These are phyloP conservation scores for Cladochytrium replicatum DNA, from an alignment of 192 early-diverging fungal species.

Conservation along the genomic window DNA sequence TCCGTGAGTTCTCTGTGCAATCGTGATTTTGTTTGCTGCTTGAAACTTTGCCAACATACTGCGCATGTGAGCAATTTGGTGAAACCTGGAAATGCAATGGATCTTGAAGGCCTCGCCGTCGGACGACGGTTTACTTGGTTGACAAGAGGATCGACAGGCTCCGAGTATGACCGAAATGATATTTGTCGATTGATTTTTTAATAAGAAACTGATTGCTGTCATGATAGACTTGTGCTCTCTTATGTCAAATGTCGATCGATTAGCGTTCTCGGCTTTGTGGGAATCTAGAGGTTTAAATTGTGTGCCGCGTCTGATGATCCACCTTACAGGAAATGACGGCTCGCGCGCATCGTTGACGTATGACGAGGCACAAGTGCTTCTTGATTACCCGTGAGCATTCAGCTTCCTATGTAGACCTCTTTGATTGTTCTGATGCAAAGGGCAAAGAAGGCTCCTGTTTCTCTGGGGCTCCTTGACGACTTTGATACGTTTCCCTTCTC, in stretches of 20 bases:
- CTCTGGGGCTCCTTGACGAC: conserved; percentile 95
- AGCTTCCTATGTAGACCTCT: conserved; percentile 13
- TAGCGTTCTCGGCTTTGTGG: conserved; percentile 94
- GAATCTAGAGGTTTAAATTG: too few species aligned
- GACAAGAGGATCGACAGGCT: conserved; percentile 95
- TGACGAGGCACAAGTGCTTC: conserved; percentile 79
- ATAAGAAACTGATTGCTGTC: too few species aligned
- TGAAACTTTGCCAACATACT: conserved; percentile 45
- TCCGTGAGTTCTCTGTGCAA: conserved; percentile 54
- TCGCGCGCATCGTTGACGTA: conserved; percentile 88
- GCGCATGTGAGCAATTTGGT: conserved; percentile 97
- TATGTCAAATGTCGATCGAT: conserved; percentile 72
- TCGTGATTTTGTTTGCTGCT: too few species aligned
- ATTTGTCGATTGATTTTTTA: too few species aligned
- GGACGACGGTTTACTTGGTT: conserved; percentile 93
- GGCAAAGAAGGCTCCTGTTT: too few species aligned
- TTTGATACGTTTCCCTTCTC: conserved; percentile 86
- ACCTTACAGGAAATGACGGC: conserved; percentile 72
- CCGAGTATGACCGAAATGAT: conserved; percentile 70
- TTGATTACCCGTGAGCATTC: conserved; percentile 58
- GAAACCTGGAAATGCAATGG: conserved; percentile 82
- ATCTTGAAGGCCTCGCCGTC: conserved; percentile 81
- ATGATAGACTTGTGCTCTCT: conserved; percentile 86
- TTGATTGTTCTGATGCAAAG: conserved; percentile 32
- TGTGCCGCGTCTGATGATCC: too few species aligned